Evolutionary conservation across 148 eudicot genomes (phyloP).

Genomic region (Drosera capensis): DNA sequence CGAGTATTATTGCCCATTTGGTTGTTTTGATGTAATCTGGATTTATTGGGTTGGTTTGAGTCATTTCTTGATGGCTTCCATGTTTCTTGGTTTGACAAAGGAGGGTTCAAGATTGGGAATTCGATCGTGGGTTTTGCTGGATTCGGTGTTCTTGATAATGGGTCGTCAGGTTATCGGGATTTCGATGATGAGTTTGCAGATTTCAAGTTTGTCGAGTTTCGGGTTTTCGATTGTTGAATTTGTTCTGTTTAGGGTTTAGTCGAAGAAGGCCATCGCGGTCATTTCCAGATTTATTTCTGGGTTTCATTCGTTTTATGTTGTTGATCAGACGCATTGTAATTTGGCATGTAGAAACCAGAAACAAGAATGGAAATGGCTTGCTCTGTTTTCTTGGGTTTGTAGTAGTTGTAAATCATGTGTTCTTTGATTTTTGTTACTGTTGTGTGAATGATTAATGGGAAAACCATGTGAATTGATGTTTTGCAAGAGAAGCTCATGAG

Average conservation of each 20-base stretch:
- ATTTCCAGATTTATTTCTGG: not conserved
- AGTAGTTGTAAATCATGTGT: too few species aligned
- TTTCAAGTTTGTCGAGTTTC: constrained; percentile 1
- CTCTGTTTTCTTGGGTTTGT: constrained; percentile 1
- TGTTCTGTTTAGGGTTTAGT: not conserved
- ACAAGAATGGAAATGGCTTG: constrained; percentile 48
- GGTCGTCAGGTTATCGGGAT: too few species aligned
- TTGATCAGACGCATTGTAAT: constrained; percentile 1
- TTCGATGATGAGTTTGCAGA: too few species aligned
- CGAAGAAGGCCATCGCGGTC: not conserved
- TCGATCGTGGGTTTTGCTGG: not conserved
- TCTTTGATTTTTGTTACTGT: too few species aligned
- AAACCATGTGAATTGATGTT: too few species aligned
- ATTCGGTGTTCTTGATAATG: not conserved
- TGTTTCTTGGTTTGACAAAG: not conserved
- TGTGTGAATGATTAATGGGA: too few species aligned
- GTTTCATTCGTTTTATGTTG: not conserved
- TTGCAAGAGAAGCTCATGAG: too few species aligned
- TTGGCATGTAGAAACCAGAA: constrained; percentile 15
- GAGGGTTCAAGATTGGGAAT: not conserved
- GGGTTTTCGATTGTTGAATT: not conserved
- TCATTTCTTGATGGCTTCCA: not conserved
- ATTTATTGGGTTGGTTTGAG: not conserved
- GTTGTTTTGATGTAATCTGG: not conserved
- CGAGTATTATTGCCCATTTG: not conserved